Evolutionary conservation across 257 asterid species (phyloP).

Genomic region (Solanum virginianum): DNA sequence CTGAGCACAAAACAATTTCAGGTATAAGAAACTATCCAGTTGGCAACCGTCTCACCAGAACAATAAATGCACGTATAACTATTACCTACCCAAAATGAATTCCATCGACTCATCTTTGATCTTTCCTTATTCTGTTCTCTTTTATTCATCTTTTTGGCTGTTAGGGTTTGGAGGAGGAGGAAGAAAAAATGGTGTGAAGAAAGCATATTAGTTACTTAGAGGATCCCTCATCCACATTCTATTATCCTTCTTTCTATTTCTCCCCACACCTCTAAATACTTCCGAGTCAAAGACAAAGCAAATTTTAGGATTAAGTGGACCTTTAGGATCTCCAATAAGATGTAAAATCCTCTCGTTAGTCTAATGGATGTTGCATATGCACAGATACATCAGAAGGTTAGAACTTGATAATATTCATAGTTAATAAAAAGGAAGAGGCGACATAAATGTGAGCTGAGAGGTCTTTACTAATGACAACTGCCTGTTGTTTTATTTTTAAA

Average conservation of each 20-base stretch:
- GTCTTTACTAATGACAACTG: not conserved
- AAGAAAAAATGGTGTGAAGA: not conserved
- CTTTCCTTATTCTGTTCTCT: not conserved
- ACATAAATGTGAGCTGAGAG: not conserved
- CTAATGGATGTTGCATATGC: not conserved
- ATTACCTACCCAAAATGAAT: not conserved
- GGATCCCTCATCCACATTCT: not conserved
- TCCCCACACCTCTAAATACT: not conserved
- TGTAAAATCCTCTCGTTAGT: not conserved
- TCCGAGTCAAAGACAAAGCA: not conserved
- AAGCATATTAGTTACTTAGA: not conserved
- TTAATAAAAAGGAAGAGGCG: not conserved
- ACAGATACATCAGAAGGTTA: not conserved
- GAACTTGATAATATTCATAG: not conserved
- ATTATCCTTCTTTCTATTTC: not conserved
- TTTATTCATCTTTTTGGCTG: not conserved
- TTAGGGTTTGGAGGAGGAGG: not conserved
- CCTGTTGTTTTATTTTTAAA: not conserved
- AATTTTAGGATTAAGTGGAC: not conserved
- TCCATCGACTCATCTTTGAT: not conserved
- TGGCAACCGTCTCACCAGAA: not conserved
- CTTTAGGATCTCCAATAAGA: not conserved
- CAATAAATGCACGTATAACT: not conserved
- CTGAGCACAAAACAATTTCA: conserved; percentile 25
- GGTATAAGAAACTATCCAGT: not conserved